Conservation (phyloP, 1,284 basidiomycete species). For the Uromyces viciae-fabae region DNA sequence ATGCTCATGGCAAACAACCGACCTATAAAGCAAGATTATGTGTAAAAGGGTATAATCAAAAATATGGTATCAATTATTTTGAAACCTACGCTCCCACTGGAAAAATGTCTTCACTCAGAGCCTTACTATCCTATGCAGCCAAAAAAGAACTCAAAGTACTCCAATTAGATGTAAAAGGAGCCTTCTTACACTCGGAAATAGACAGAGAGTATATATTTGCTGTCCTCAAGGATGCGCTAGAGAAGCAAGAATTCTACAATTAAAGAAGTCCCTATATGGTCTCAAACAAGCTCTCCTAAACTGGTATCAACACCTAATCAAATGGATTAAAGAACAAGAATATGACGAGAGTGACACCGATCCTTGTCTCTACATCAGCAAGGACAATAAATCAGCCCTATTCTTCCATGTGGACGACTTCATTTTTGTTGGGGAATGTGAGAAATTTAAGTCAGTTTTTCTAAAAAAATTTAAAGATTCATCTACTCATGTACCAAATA, state of each 20-base stretch:
- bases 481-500: background rate
- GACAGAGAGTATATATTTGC: conserved; percentile 57
- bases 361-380: background rate
- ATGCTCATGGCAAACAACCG: conserved; percentile 53
- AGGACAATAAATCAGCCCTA: background rate
- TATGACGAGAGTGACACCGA: background rate
- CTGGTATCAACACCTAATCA: background rate
- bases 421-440: background rate
- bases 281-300: background rate
- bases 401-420: background rate
- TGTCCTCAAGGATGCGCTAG: conserved; percentile 50
- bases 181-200: conserved; percentile 58
- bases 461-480: background rate
- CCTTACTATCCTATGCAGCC: conserved; percentile 56
- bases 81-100: conserved; percentile 58
- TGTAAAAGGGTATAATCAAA: conserved; percentile 58
- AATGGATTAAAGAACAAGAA: background rate
- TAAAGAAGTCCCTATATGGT: background rate
- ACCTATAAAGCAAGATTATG: conserved; percentile 57
- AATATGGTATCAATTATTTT: conserved; percentile 57
- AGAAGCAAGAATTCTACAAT: background rate
- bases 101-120: conserved; percentile 54
- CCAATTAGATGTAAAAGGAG: conserved; percentile 58
- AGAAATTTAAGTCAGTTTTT: background rate
- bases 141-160: conserved; percentile 53